phyloP scores from a whole-genome alignment of 306 rosid species.

The Pyrus communis region DNA sequence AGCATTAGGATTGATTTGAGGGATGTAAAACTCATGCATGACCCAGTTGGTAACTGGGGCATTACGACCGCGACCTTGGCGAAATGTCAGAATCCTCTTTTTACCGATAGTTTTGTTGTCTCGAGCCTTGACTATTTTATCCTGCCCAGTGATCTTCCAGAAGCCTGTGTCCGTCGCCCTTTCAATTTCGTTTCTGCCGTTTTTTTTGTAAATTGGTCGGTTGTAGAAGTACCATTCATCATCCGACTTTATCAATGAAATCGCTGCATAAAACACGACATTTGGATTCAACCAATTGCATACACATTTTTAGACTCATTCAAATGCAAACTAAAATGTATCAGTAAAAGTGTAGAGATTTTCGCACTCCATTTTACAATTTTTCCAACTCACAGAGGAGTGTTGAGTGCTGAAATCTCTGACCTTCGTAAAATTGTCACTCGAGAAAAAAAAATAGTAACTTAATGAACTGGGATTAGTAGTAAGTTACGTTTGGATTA shows the following conservation, averaged over 20 bases:
- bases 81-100: slow-evolving; percentile 59
- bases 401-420: neutral
- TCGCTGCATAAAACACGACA: slow-evolving; percentile 2
- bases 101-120: slow-evolving; percentile 31
- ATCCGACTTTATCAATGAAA: slow-evolving; percentile 24
- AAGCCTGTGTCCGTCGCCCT: slow-evolving; percentile 45
- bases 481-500: neutral
- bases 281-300: neutral
- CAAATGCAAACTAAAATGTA: neutral
- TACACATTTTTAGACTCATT: neutral
- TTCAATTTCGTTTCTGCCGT: slow-evolving; percentile 13
- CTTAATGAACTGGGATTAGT: neutral
- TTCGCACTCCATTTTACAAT: no score
- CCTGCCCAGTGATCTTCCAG: slow-evolving; percentile 66
- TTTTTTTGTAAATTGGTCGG: slow-evolving; percentile 24
- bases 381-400: neutral
- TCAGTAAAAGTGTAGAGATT: neutral
- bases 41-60: slow-evolving; percentile 42
- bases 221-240: slow-evolving; percentile 65
- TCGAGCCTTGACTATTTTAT: slow-evolving; percentile 18
- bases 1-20: neutral
- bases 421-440: no score
- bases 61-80: slow-evolving; percentile 19
- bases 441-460: neutral
- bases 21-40: slow-evolving; percentile 55